phyloP scores from a whole-genome alignment of 1,284 basidiomycete species.

The Fomitopsis schrenkii region DNA sequence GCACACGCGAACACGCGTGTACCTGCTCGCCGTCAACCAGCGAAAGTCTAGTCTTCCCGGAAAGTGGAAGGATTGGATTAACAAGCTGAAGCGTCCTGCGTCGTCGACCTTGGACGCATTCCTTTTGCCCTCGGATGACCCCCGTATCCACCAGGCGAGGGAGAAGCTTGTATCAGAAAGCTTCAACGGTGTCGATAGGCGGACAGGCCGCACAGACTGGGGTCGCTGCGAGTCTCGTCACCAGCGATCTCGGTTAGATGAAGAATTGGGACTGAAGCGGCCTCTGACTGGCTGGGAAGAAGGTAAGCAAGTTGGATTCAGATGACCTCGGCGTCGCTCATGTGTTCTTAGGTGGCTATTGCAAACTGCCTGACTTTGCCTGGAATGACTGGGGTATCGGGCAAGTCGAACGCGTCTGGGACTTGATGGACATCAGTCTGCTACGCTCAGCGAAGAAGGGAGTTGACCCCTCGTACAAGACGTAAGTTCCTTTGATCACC shows the following conservation, averaged over 20 bases:
- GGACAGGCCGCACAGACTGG: slow-evolving; percentile 83
- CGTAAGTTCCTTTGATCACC: slow-evolving; percentile 40
- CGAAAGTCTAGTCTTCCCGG: slow-evolving; percentile 55
- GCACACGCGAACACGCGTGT: slow-evolving; percentile 88
- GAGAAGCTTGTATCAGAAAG: slow-evolving; percentile 76
- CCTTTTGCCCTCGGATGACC: slow-evolving; percentile 86
- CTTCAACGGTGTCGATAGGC: slow-evolving; percentile 54
- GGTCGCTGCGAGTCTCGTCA: slow-evolving; percentile 89
- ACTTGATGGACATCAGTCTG: slow-evolving; percentile 88
- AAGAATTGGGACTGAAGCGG: slow-evolving; percentile 77
- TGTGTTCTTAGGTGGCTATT: slow-evolving; percentile 63
- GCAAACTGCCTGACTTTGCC: slow-evolving; percentile 85
- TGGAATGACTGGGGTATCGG: slow-evolving; percentile 93
- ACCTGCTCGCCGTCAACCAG: slow-evolving; percentile 77
- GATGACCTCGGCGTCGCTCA: not conserved
- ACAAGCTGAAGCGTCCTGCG: slow-evolving; percentile 75
- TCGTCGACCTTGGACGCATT: slow-evolving; percentile 91
- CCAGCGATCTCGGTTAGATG: slow-evolving; percentile 83
- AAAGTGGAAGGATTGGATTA: slow-evolving; percentile 70
- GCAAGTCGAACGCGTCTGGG: slow-evolving; percentile 93
- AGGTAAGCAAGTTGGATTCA: slow-evolving; percentile 37
- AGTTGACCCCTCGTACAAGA: slow-evolving; percentile 83
- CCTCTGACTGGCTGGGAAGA: slow-evolving; percentile 94
- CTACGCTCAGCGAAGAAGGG: slow-evolving; percentile 80
- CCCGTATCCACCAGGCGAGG: slow-evolving; percentile 85